Conservation (phyloP, 225 moss, liverwort and hornwort species). For the Asterella californica region DNA sequence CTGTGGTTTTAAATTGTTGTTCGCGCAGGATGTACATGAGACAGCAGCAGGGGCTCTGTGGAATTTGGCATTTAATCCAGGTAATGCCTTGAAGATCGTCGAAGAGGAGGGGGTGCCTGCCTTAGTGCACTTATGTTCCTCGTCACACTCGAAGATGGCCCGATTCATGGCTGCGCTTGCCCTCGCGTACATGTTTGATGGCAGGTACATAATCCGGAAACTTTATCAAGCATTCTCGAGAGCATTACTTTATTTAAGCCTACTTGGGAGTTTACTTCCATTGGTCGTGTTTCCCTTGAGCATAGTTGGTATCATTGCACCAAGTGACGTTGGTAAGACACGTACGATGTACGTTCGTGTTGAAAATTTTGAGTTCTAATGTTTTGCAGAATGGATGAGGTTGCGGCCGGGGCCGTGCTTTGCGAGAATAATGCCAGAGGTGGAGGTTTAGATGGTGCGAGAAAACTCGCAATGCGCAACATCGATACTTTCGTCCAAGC, state of each 20-base stretch:
- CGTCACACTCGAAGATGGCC: constrained; percentile 86
- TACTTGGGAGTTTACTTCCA: neutral
- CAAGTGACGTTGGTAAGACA: neutral
- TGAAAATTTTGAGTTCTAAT: neutral
- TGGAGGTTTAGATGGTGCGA: constrained; percentile 57
- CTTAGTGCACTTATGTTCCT: constrained; percentile 82
- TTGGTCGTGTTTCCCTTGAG: neutral
- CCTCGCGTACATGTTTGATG: constrained; percentile 96
- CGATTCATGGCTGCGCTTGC: constrained; percentile 97
- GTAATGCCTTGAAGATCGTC: constrained; percentile 85
- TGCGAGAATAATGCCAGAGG: constrained; percentile 55
- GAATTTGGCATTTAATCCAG: constrained; percentile 94
- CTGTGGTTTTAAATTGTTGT: neutral
- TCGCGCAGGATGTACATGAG: constrained; percentile 79
- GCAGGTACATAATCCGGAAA: constrained; percentile 50
- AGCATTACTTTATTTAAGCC: too few species aligned
- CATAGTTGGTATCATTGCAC: neutral
- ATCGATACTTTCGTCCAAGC: constrained; percentile 85
- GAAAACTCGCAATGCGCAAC: constrained; percentile 69
- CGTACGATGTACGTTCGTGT: neutral
- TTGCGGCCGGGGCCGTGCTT: constrained; percentile 46
- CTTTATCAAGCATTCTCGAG: neutral
- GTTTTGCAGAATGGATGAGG: constrained; percentile 72
- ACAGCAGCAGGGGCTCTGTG: constrained; percentile 92
- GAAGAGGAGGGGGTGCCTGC: constrained; percentile 85